Evolutionary conservation across 768 basidiomycete species (phyloP).

Genomic region (Cystobasidium ongulense): DNA sequence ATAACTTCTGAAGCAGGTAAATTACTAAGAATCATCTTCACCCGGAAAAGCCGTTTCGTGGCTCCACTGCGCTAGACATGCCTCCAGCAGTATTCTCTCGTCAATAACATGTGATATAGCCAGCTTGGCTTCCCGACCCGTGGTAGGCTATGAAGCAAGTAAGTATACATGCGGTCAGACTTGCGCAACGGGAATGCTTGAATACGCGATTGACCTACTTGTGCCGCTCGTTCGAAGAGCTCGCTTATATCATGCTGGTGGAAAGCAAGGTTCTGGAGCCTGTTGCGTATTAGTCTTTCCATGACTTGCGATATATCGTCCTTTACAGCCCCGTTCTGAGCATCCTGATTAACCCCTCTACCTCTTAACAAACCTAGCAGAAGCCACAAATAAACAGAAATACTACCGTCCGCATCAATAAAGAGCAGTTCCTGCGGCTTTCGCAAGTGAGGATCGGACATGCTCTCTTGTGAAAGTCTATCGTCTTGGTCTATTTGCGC

Average conservation of each 20-base stretch:
- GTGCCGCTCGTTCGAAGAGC: neutral
- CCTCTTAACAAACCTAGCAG: neutral
- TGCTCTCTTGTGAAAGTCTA: neutral
- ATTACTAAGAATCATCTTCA: neutral
- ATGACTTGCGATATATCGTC: neutral
- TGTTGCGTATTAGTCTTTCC: neutral
- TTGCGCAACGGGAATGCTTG: too few relatives aligned
- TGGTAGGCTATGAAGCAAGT: neutral
- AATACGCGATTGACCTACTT: too few relatives aligned
- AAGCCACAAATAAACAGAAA: constrained; percentile 25
- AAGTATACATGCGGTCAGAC: neutral
- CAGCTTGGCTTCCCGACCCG: neutral
- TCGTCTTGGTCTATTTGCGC: neutral
- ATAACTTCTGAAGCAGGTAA: too few relatives aligned
- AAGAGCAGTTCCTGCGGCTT: constrained; percentile 2
- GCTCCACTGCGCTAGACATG: neutral
- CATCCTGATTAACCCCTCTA: neutral
- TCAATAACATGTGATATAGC: constrained; percentile 1
- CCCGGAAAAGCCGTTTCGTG: neutral
- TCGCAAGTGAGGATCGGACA: neutral
- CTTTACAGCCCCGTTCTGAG: too few relatives aligned
- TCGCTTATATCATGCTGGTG: neutral
- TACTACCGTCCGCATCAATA: constrained; percentile 36
- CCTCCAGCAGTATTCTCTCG: neutral
- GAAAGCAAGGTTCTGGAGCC: neutral